These are phyloP conservation scores for Quercus dentata DNA, from an alignment of 306 rosid species.

Conservation along the genomic window DNA sequence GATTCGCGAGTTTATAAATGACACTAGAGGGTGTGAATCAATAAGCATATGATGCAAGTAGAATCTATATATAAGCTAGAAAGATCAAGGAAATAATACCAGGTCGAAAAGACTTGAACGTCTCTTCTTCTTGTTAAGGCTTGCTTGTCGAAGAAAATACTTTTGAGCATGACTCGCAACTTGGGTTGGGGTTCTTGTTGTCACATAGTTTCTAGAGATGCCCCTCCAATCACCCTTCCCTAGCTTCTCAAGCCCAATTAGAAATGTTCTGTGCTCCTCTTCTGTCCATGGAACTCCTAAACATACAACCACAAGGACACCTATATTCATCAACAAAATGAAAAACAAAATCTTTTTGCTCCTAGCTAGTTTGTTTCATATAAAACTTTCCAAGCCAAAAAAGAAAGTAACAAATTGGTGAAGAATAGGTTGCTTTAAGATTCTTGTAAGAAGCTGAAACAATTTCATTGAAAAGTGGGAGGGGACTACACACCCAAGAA, in stretches of 20 bases:
- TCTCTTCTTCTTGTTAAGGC: conserved; percentile 55
- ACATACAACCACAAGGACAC: neutral
- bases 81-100: conserved; percentile 19
- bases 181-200: conserved; percentile 90
- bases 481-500: no score
- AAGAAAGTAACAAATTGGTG: neutral
- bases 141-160: conserved; percentile 63
- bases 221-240: conserved; percentile 98
- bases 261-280: conserved; percentile 81
- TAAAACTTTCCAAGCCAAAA: neutral
- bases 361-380: neutral
- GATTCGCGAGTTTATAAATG: neutral
- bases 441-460: neutral
- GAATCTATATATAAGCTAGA: neutral
- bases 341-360: neutral
- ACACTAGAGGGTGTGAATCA: neutral
- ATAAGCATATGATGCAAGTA: neutral
- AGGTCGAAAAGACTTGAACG: conserved; percentile 88
- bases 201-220: conserved; percentile 70
- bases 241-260: conserved; percentile 74
- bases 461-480: neutral
- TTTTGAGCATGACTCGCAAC: conserved; percentile 98
- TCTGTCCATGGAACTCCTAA: conserved; percentile 94
- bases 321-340: neutral
- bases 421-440: neutral